These are phyloP conservation scores for Fonsecaea monophora DNA, from an alignment of 2,329 filamentous ascomycete species.

Conservation along the genomic window DNA sequence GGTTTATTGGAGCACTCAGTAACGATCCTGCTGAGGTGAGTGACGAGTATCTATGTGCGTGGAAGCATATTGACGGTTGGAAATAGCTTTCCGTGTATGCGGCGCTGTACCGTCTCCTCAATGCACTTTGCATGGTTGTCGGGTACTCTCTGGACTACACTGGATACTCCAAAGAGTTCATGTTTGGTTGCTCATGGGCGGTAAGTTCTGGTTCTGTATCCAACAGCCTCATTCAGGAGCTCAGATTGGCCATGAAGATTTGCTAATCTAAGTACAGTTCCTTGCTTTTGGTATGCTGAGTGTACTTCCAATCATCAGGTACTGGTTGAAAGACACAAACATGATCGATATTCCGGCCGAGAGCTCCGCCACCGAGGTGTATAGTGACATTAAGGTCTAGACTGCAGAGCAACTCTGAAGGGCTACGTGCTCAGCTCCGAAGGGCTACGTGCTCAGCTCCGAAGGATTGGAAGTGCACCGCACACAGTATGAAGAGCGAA, in stretches of 20 bases:
- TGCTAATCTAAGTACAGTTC: not conserved
- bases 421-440: too few relatives aligned
- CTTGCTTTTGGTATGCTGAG: not conserved
- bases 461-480: too few relatives aligned
- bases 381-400: too few relatives aligned
- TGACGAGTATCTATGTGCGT: too few relatives aligned
- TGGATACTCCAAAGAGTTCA: not conserved
- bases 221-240: too few relatives aligned
- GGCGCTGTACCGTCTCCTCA: not conserved
- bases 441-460: too few relatives aligned
- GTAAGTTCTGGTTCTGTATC: not conserved
- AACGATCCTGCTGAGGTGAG: not conserved
- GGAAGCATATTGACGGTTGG: too few relatives aligned
- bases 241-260: not conserved
- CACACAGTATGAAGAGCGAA: too few relatives aligned
- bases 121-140: not conserved
- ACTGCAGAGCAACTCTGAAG: too few relatives aligned
- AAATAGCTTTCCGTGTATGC: not conserved
- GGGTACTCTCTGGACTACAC: not conserved
- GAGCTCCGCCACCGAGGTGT: too few relatives aligned
- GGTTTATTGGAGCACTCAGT: not conserved
- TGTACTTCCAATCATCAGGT: not conserved
- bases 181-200: not conserved
- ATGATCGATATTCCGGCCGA: too few relatives aligned
- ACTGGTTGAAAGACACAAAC: slow-evolving; percentile 6